Base-by-base conservation (phyloP, 495 filamentous ascomycete genomes). In the Chaetomium fimeti region DNA sequence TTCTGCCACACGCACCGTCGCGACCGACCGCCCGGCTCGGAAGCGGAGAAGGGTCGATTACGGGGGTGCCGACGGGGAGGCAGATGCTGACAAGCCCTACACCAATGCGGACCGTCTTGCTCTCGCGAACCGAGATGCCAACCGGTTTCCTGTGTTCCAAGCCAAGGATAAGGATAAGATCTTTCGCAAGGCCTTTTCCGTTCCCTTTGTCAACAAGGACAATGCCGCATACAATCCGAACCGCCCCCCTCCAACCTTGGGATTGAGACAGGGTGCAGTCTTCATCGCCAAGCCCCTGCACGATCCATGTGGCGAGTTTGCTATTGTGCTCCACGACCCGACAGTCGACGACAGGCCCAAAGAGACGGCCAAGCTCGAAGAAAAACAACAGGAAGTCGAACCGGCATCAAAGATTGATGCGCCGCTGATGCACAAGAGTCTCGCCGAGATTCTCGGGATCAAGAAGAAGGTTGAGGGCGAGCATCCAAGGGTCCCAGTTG, bases 261-360 rank as follows among this genome's bases (percentile, higher is more conserved):
- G 94, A 2, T 82, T 99, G 79, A 81, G 94, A 66, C 87, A 84
- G 71, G 92, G 93, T 13, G 87, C 89, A 2, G 84, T 87, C 7
- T 97, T 98, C 74, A 83, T 96, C 15, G 91, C 92, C 24, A 96
- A 91, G 68, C 89, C 94, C 47, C 74, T 99, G 60, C 95, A 99
- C 73, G 94, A 99, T 69, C 94, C 94, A 0, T 91, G 88, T 71
- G 95, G 91, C 62, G 95, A 99, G 70, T 96, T 98, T 76, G 89
- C 94, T 1, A 98, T 99, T 69, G 94, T 99, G 7, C 77, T 99
- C 12, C 93, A 95, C 68, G 94, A 99, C 72, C 94, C 94, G 16
- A 99, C 94, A 0, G 78, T 98, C 42, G 94, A 99, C 70, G 92
- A 93, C 70, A 88, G 89, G 65, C 83, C 87, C 0, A 85, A 83